Conservation (phyloP, 805 yeast species). For the Metschnikowia corniflorae region DNA sequence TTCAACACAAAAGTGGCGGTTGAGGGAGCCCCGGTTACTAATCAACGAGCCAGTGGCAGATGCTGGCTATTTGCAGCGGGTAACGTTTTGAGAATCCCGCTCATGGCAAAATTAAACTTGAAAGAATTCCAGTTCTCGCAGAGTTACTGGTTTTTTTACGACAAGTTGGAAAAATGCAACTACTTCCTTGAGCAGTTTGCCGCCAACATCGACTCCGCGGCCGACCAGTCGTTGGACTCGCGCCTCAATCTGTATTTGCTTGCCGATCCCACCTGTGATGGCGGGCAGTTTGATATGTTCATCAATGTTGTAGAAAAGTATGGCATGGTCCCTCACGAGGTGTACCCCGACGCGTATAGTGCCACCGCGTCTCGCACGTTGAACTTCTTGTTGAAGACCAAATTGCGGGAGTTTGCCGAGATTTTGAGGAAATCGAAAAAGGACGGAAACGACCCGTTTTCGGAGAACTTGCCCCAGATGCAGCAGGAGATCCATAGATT, state of each 20-base stretch:
- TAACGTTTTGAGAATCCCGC: constrained; percentile 17
- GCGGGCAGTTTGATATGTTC: constrained; percentile 22
- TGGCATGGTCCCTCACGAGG: constrained; percentile 19
- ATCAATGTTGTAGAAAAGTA: constrained; percentile 20
- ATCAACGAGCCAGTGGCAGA: constrained; percentile 19
- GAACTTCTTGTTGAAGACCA: constrained; percentile 20
- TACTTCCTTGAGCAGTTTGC: constrained; percentile 17
- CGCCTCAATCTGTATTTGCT: constrained; percentile 17
- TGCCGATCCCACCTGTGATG: constrained; percentile 20
- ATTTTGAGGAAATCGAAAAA: constrained; percentile 10
- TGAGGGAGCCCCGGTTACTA: constrained; percentile 55
- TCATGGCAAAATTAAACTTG: constrained; percentile 17
- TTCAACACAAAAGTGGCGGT: constrained; percentile 43
- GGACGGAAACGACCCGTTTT: background rate
- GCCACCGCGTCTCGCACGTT: constrained; percentile 19
- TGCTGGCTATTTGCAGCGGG: constrained; percentile 23
- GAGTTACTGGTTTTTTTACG: constrained; percentile 21
- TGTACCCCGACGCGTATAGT: constrained; percentile 19
- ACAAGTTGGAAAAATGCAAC: constrained; percentile 21
- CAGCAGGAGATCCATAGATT: constrained; percentile 20
- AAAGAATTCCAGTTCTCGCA: constrained; percentile 23
- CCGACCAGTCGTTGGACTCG: constrained; percentile 14
- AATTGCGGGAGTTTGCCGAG: constrained; percentile 22
- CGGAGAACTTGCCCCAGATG: constrained; percentile 7
- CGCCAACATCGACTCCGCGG: constrained; percentile 14